These are phyloP conservation scores for Ephemerocybe angulata DNA, from an alignment of 768 basidiomycete genomes.

Conservation along the genomic window DNA sequence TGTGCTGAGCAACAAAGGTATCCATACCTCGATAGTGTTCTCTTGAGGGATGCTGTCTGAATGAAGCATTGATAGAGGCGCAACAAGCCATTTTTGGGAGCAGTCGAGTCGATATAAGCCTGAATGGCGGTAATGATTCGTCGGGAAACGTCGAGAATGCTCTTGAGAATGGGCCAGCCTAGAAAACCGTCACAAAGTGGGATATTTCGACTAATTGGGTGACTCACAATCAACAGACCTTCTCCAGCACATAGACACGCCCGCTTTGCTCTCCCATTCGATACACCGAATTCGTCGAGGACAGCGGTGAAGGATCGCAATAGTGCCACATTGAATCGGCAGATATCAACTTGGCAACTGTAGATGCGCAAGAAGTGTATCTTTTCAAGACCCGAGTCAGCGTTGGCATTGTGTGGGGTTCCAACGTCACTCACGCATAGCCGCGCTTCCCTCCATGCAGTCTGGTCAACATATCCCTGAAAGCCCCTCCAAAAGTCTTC, in stretches of 20 bases:
- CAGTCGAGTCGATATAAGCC: conserved; percentile 60
- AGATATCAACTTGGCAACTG: conserved; percentile 71
- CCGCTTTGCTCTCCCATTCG: conserved; percentile 76
- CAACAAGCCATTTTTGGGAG: conserved; percentile 62
- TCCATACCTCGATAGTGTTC: conserved; percentile 58
- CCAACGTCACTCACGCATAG: conserved; percentile 61
- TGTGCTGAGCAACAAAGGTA: neutral
- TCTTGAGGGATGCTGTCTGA: conserved; percentile 40
- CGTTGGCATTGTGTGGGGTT: neutral
- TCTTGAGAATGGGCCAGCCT: conserved; percentile 64
- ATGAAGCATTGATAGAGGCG: conserved; percentile 55
- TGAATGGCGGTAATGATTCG: conserved; percentile 74
- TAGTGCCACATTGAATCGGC: conserved; percentile 74
- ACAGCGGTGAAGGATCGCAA: conserved; percentile 83
- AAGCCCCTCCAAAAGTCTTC: conserved; percentile 93
- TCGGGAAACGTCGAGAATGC: conserved; percentile 54
- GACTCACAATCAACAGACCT: conserved; percentile 72
- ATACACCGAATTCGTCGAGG: conserved; percentile 85
- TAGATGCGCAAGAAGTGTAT: conserved; percentile 87
- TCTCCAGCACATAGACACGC: conserved; percentile 81
- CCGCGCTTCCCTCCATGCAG: conserved; percentile 88
- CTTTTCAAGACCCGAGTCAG: conserved; percentile 41
- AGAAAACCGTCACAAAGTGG: too few species aligned
- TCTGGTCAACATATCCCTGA: conserved; percentile 80
- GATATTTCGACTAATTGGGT: too few species aligned